These are phyloP conservation scores for Crithidia expoeki DNA, from an alignment of 208 protist genomes.

Conservation along the genomic window DNA sequence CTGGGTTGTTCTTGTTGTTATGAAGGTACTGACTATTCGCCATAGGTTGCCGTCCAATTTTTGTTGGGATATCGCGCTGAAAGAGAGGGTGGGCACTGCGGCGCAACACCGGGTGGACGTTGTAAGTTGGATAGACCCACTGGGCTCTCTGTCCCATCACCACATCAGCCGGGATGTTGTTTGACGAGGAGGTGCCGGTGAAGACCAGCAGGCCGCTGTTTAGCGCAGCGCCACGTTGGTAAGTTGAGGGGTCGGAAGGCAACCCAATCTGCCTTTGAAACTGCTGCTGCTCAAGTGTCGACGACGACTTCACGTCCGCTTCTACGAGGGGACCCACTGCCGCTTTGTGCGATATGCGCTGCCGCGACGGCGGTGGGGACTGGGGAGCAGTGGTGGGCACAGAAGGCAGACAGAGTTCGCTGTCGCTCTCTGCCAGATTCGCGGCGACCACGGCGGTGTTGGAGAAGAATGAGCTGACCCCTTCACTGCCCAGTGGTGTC, in stretches of 20 bases:
- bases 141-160: neutral
- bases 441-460: neutral
- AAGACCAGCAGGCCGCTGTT: too few species aligned
- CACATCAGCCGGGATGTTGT: neutral
- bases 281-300: neutral
- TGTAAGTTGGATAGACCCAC: conserved; percentile 8
- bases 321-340: neutral
- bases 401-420: neutral
- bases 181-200: neutral
- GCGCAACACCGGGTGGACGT: conserved; percentile 29
- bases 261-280: too few species aligned
- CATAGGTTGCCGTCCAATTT: neutral
- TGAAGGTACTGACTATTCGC: neutral
- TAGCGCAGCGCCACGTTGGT: too few species aligned
- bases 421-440: neutral
- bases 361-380: neutral
- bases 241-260: too few species aligned
- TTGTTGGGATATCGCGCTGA: neutral
- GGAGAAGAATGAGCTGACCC: neutral
- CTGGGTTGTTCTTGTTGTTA: neutral
- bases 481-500: neutral
- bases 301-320: neutral
- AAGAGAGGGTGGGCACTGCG: conserved; percentile 28
- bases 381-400: neutral
- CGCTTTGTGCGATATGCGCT: neutral